Conservation (phyloP, 768 basidiomycete genomes). For the Suillus weaverae region DNA sequence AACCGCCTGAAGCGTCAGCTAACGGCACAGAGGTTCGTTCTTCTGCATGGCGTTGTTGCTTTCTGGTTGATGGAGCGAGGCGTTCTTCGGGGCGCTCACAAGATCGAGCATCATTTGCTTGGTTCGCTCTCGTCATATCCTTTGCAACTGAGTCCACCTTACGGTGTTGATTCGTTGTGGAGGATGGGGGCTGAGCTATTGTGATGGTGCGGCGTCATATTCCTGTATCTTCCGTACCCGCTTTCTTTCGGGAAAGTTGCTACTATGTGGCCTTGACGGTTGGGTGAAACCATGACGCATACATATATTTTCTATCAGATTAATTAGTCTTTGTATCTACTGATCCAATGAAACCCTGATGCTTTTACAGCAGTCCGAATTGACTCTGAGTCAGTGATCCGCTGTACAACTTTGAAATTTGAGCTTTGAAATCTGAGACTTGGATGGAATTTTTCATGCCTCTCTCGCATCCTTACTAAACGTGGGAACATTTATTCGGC, state of each 20-base stretch:
- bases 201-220: conserved; percentile 67
- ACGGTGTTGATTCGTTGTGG: conserved; percentile 54
- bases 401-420: not conserved
- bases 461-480: not conserved
- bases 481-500: not conserved
- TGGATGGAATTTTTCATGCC: not conserved
- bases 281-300: conserved; percentile 79
- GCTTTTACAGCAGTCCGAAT: too few relatives aligned
- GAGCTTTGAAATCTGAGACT: not conserved
- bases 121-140: conserved; percentile 35
- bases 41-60: conserved; percentile 57
- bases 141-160: conserved; percentile 47
- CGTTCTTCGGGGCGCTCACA: conserved; percentile 50
- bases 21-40: conserved; percentile 48
- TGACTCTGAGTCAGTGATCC: too few relatives aligned
- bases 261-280: conserved; percentile 83
- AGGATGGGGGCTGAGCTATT: conserved; percentile 44
- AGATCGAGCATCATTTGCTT: conserved; percentile 41
- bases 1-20: conserved; percentile 68
- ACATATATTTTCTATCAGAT: conserved; percentile 39
- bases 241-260: conserved; percentile 42
- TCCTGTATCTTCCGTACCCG: conserved; percentile 74
- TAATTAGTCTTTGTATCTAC: not conserved
- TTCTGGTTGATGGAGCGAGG: conserved; percentile 84
- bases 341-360: not conserved